phyloP scores from a whole-genome alignment of 768 basidiomycete species.

The Calvatia gigantea region DNA sequence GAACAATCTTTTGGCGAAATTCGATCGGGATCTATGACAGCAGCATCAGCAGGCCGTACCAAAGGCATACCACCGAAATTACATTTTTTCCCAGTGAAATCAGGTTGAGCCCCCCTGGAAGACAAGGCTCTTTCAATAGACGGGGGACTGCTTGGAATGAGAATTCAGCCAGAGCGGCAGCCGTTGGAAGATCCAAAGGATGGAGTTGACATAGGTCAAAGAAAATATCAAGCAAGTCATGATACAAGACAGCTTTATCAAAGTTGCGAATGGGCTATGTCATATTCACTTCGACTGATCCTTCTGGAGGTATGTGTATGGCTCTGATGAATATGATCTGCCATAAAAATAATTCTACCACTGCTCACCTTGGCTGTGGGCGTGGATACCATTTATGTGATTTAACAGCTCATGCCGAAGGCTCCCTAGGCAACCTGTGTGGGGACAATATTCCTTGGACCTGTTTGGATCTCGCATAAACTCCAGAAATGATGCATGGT shows the following conservation, averaged over 20 bases:
- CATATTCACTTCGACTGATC: not conserved
- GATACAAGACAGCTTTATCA: not conserved
- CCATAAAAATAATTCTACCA: not conserved
- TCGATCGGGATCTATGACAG: not conserved
- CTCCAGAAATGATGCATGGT: constrained; percentile 1
- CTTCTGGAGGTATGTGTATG: not conserved
- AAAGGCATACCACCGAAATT: not conserved
- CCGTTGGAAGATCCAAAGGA: not conserved
- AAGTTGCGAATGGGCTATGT: not conserved
- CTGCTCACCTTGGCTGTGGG: not conserved
- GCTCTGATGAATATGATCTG: not conserved
- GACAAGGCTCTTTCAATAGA: not conserved
- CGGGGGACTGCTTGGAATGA: not conserved
- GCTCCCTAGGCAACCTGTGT: not conserved
- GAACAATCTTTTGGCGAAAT: not conserved
- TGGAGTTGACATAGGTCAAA: not conserved
- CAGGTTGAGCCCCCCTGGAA: not conserved
- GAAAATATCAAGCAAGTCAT: not conserved
- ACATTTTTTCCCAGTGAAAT: not conserved
- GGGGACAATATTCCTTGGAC: not conserved
- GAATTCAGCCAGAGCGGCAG: not conserved
- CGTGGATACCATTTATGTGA: not conserved
- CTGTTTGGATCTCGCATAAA: not conserved
- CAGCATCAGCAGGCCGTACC: not conserved
- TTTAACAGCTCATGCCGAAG: not conserved